These are phyloP conservation scores for Sporothrix pallida DNA, from an alignment of 2,329 filamentous ascomycete species.

Conservation along the genomic window DNA sequence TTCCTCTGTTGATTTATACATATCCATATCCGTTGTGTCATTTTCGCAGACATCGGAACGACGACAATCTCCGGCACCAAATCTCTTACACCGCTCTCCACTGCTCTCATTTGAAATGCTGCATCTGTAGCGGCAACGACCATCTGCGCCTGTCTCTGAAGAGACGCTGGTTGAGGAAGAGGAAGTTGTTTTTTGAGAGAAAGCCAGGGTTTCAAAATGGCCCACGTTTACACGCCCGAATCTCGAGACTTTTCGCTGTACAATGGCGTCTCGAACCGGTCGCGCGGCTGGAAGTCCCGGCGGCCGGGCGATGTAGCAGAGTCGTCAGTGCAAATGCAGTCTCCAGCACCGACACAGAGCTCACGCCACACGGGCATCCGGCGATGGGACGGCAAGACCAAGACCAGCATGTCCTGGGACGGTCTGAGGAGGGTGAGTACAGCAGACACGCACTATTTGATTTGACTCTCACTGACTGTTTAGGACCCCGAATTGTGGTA, in stretches of 20 bases:
- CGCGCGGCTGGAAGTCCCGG: conserved; percentile 47
- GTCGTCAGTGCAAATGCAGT: not conserved
- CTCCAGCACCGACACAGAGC: conserved; percentile 36
- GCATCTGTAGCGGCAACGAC: conserved; percentile 19
- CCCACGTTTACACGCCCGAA: conserved; percentile 14
- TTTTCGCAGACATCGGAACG: not conserved
- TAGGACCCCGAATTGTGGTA: conserved; percentile 77
- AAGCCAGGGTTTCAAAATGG: conserved; percentile 27
- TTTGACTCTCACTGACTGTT: not conserved
- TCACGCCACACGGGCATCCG: conserved; percentile 47
- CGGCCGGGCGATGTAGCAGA: conserved; percentile 45
- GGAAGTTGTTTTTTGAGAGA: not conserved
- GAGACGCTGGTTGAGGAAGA: conserved; percentile 21
- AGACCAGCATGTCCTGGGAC: conserved; percentile 54
- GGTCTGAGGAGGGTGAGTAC: conserved; percentile 55
- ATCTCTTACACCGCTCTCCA: not conserved
- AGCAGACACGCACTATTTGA: no score
- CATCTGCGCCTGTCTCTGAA: conserved; percentile 9
- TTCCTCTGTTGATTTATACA: not conserved
- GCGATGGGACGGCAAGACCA: conserved; percentile 58
- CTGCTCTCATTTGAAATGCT: conserved; percentile 23
- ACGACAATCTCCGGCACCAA: not conserved
- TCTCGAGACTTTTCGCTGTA: conserved; percentile 41
- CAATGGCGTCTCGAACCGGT: conserved; percentile 46
- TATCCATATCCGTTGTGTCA: not conserved